Percentiles rank a stretch among this genome's conserved stretches.
Evolutionary conservation across 305 asterid genomes (phyloP).

Genomic region (Nicotiana rustica): DNA sequence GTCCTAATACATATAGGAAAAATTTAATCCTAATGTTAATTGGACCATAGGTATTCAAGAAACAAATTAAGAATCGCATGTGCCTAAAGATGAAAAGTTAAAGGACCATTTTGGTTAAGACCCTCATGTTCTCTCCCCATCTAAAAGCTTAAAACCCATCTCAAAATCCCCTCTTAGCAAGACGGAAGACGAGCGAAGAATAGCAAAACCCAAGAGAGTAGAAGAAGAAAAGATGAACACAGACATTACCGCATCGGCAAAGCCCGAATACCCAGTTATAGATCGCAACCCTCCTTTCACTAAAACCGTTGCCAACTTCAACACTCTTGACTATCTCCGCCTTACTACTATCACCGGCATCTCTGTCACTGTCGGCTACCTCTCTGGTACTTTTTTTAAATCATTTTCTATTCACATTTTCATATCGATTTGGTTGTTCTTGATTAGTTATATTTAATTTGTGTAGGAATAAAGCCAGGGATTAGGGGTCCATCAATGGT

Average conservation of each 20-base stretch:
- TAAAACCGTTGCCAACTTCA: slow-evolving; percentile 85
- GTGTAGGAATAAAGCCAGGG: slow-evolving; percentile 89
- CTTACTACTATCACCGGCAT: slow-evolving; percentile 88
- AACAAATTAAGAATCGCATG: no score
- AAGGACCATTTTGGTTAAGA: background rate
- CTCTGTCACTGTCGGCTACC: slow-evolving; percentile 94
- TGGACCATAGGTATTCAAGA: no score
- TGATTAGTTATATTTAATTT: background rate
- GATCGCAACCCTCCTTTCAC: slow-evolving; percentile 98
- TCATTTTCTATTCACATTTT: background rate
- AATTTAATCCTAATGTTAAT: no score
- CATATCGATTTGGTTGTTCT: background rate
- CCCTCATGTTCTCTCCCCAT: background rate
- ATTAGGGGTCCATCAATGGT: slow-evolving; percentile 98
- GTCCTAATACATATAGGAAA: no score
- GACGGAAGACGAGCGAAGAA: slow-evolving; percentile 30
- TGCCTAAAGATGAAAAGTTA: no score
- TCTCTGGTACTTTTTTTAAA: slow-evolving; percentile 59
- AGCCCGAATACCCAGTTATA: slow-evolving; percentile 88
- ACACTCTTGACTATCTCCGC: slow-evolving; percentile 86
- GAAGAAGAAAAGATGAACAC: slow-evolving; percentile 66
- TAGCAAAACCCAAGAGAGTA: slow-evolving; percentile 30
- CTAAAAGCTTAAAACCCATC: background rate
- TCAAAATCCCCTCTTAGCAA: background rate
- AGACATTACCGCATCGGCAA: slow-evolving; percentile 83